Percentiles rank a stretch among this genome's conserved stretches.
phyloP scores from a whole-genome alignment of 2,329 filamentous ascomycete genomes.

The Emmonsiellopsis sp. region DNA sequence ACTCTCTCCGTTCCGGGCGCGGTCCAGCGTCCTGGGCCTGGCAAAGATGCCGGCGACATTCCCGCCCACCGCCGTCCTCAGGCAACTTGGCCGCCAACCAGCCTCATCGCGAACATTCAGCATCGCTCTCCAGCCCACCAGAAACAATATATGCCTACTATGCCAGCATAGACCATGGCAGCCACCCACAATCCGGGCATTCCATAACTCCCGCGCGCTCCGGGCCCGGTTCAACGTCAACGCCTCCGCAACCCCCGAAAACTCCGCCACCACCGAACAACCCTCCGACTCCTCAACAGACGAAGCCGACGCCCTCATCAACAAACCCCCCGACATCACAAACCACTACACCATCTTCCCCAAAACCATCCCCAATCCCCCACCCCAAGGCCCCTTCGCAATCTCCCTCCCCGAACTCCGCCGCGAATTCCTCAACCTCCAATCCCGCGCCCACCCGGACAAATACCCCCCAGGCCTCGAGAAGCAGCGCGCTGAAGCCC shows the following conservation, averaged over 20 bases:
- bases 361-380: constrained; percentile 62
- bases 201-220: background rate
- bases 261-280: constrained; percentile 1
- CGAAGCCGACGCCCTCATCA: constrained; percentile 1
- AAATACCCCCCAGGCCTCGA: constrained; percentile 38
- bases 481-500: constrained; percentile 59
- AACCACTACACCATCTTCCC: constrained; percentile 89
- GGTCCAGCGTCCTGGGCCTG: background rate
- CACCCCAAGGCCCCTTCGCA: constrained; percentile 64
- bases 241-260: constrained; percentile 2
- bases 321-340: constrained; percentile 25
- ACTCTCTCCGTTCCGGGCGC: background rate
- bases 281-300: background rate
- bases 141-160: constrained; percentile 2
- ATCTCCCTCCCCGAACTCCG: constrained; percentile 63
- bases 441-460: constrained; percentile 44
- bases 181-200: background rate
- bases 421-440: constrained; percentile 76
- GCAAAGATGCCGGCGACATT: background rate
- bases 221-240: background rate
- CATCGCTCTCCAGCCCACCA: background rate
- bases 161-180: background rate
- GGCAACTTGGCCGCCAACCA: background rate
- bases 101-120: background rate
- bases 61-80: background rate